Evolutionary conservation across 768 basidiomycete genomes (phyloP).

Genomic region (Tulasnella sp.): DNA sequence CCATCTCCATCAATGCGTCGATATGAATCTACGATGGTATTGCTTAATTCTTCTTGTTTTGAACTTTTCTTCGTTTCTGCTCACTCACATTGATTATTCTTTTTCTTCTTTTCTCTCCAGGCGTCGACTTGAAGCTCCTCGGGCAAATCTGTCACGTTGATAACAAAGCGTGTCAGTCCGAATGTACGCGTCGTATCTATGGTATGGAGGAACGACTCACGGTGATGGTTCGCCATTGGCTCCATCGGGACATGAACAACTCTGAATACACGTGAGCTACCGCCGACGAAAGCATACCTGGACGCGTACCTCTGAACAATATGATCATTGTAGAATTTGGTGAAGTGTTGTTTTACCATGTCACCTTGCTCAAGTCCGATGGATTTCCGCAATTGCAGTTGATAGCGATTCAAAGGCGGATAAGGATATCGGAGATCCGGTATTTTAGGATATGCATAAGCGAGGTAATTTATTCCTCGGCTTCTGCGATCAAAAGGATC

Average conservation of each 20-base stretch:
- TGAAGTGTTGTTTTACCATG: slow-evolving; percentile 10
- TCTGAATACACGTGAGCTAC: too few relatives aligned
- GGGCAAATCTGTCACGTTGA: neutral
- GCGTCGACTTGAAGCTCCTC: too few relatives aligned
- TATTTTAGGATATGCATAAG: neutral
- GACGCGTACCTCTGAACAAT: neutral
- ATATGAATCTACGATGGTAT: neutral
- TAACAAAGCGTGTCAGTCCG: too few relatives aligned
- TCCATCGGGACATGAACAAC: neutral
- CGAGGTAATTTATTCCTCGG: neutral
- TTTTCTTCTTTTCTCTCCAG: too few relatives aligned
- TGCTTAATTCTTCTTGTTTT: neutral
- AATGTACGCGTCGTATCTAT: neutral
- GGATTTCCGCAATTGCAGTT: neutral
- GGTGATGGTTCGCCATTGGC: neutral
- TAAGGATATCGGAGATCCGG: neutral
- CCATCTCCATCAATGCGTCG: neutral
- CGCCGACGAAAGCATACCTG: neutral
- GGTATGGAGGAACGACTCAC: neutral
- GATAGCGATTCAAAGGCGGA: neutral
- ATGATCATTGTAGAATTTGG: neutral
- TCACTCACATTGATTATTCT: too few relatives aligned
- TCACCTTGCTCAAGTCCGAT: neutral
- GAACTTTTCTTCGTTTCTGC: neutral
- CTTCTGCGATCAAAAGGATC: neutral